Percentiles rank a stretch among this genome's conserved stretches.
phyloP scores from a whole-genome alignment of 2,329 filamentous ascomycete genomes.

The Aquanectria penicillioides region DNA sequence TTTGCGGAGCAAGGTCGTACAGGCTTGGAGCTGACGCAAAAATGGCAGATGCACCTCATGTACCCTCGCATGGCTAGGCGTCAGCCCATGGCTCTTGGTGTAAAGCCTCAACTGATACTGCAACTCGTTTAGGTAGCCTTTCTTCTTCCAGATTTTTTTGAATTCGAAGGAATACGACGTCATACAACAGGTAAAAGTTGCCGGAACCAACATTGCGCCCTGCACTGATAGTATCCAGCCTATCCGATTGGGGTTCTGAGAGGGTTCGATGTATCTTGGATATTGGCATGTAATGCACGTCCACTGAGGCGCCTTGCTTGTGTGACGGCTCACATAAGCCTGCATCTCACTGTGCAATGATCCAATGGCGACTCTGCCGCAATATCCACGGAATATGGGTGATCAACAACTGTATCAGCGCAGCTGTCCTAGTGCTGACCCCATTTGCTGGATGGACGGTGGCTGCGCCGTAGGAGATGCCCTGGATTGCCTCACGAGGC shows the following conservation, averaged over 20 bases:
- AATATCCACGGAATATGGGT: neutral
- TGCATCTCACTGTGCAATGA: neutral
- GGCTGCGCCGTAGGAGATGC: neutral
- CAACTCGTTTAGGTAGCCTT: too few relatives aligned
- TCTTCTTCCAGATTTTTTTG: too few relatives aligned
- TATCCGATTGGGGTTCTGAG: too few relatives aligned
- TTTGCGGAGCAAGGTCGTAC: neutral
- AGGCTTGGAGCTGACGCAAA: too few relatives aligned
- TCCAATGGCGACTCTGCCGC: neutral
- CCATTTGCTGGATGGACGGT: neutral
- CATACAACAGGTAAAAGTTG: too few relatives aligned
- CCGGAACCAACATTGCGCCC: too few relatives aligned
- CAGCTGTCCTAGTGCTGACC: slow-evolving; percentile 15
- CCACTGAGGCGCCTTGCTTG: neutral
- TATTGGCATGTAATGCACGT: neutral
- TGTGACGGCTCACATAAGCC: slow-evolving; percentile 17
- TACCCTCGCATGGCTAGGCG: too few relatives aligned
- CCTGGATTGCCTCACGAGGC: neutral
- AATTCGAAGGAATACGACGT: too few relatives aligned
- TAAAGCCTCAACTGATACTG: too few relatives aligned
- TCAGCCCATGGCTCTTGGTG: too few relatives aligned
- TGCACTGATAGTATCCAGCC: too few relatives aligned
- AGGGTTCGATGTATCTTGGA: neutral
- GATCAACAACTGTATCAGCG: neutral
- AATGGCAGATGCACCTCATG: too few relatives aligned